These are phyloP conservation scores for Auricularia cornea DNA, from an alignment of 768 basidiomycete species.

Conservation along the genomic window DNA sequence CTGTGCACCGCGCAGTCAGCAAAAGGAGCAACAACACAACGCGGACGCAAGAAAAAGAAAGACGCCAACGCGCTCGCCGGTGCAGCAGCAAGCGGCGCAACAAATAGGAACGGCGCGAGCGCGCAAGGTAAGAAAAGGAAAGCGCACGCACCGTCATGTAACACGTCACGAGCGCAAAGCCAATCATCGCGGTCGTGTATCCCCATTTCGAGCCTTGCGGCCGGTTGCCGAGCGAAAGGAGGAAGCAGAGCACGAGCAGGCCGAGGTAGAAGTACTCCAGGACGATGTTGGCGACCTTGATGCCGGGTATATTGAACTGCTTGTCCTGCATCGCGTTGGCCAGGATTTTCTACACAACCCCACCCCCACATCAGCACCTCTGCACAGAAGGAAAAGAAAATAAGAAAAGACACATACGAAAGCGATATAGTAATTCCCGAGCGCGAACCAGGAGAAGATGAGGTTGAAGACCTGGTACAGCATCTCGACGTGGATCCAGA, in stretches of 20 bases:
- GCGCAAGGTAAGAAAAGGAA: too few relatives aligned
- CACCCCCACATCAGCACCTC: not conserved
- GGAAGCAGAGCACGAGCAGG: constrained; percentile 77
- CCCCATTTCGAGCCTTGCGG: constrained; percentile 84
- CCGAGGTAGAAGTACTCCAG: constrained; percentile 86
- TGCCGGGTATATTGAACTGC: constrained; percentile 46
- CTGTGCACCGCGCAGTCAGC: too few relatives aligned
- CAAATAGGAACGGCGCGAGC: constrained; percentile 1
- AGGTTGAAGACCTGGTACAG: constrained; percentile 85
- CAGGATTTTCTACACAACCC: constrained; percentile 39
- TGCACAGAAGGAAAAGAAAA: constrained; percentile 1
- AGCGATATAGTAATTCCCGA: constrained; percentile 90
- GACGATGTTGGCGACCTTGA: constrained; percentile 65
- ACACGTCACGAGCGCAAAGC: constrained; percentile 85
- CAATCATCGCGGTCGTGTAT: constrained; percentile 78
- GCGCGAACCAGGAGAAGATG: constrained; percentile 85
- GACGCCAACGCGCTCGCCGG: not conserved
- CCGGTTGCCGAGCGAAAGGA: constrained; percentile 82
- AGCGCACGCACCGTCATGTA: constrained; percentile 95
- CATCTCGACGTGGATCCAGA: constrained; percentile 93
- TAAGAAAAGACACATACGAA: constrained; percentile 36
- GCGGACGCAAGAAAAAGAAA: not conserved
- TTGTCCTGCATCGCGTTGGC: constrained; percentile 64
- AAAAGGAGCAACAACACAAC: constrained; percentile 6
- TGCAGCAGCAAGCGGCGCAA: not conserved